Evolutionary conservation across 331 rosid species (phyloP).

Genomic region (Ulmus americana): DNA sequence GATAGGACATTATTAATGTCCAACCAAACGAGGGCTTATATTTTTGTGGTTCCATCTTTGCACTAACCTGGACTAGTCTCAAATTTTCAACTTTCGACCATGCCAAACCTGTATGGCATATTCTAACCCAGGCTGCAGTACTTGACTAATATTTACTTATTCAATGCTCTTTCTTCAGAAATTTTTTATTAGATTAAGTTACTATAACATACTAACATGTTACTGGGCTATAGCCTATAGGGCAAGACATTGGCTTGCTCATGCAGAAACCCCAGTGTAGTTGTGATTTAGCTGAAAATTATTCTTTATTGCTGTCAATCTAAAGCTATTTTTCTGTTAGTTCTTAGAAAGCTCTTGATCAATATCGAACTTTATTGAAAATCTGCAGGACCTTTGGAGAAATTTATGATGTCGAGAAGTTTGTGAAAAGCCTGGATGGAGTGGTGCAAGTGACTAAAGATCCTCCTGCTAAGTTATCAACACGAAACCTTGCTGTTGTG

Average conservation of each 20-base stretch:
- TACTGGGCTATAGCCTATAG: not conserved
- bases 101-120: not conserved
- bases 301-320: too few species aligned
- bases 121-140: not conserved
- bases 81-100: not conserved
- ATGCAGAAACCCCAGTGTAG: not conserved
- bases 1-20: too few species aligned
- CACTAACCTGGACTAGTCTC: not conserved
- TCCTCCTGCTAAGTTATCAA: constrained; percentile 53
- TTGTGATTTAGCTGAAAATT: not conserved
- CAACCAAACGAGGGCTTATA: too few species aligned
- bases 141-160: not conserved
- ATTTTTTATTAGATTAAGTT: too few species aligned
- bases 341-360: not conserved
- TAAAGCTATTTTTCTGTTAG: not conserved
- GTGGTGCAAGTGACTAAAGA: constrained; percentile 68
- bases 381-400: constrained; percentile 76
- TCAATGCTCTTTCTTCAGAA: not conserved
- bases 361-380: constrained; percentile 8
- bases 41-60: not conserved
- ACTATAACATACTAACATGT: not conserved
- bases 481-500: constrained; percentile 62
- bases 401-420: constrained; percentile 63
- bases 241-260: not conserved
- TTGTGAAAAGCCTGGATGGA: constrained; percentile 72